phyloP scores from a whole-genome alignment of 2,329 filamentous ascomycete species.

The Biscogniauxia mediterranea region DNA sequence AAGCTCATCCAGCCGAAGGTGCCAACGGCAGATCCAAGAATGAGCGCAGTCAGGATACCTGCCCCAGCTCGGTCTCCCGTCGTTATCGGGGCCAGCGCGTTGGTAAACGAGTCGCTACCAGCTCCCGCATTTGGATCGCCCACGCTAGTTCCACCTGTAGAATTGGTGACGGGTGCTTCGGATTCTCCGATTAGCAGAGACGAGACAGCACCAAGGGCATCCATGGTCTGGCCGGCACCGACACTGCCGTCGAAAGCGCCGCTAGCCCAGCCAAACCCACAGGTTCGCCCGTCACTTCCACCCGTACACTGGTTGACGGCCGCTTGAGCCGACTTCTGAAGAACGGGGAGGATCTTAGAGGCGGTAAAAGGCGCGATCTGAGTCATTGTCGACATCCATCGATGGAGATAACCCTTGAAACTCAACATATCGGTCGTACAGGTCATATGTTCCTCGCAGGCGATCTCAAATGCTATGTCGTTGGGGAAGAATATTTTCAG shows the following conservation, averaged over 20 bases:
- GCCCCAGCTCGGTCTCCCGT: constrained; percentile 47
- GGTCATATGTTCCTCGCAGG: constrained; percentile 48
- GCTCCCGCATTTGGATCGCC: constrained; percentile 42
- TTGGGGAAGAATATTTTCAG: constrained; percentile 50
- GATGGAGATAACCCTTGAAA: constrained; percentile 59
- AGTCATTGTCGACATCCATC: constrained; percentile 47
- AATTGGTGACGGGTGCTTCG: constrained; percentile 42
- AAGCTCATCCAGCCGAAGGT: constrained; percentile 50
- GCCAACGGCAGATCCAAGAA: constrained; percentile 39
- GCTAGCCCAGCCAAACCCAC: constrained; percentile 49
- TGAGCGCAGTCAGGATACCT: constrained; percentile 45
- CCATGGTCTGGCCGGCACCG: constrained; percentile 61
- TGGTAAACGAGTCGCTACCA: constrained; percentile 36
- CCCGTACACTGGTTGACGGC: constrained; percentile 39
- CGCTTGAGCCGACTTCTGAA: constrained; percentile 39
- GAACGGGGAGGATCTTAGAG: constrained; percentile 34
- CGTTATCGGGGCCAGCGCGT: constrained; percentile 36
- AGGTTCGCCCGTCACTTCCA: constrained; percentile 38
- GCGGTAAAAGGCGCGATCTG: constrained; percentile 40
- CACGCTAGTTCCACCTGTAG: constrained; percentile 50
- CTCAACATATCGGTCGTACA: constrained; percentile 58
- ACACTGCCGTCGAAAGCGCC: constrained; percentile 50
- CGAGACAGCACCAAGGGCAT: constrained; percentile 54
- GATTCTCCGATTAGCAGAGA: constrained; percentile 46
- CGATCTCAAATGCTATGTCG: constrained; percentile 50